Conservation (phyloP, 1,284 basidiomycete species). For the Jaminaea rosea region DNA sequence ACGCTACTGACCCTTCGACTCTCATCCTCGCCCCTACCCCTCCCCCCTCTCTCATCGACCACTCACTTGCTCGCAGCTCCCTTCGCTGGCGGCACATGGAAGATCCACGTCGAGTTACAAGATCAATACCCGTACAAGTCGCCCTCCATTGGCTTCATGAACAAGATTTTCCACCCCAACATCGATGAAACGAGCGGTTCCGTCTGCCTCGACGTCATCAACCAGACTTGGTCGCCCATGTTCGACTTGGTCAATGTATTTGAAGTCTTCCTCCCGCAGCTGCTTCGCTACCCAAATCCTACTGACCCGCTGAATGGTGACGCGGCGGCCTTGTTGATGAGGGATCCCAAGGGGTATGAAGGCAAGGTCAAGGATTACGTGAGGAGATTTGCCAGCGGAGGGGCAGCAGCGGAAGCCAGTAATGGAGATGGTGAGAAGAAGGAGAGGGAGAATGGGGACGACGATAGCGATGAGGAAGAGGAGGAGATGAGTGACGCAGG, state of each 20-base stretch:
- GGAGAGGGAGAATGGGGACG: slow-evolving; percentile 13
- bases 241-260: slow-evolving; percentile 97
- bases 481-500: slow-evolving; percentile 43
- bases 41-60: no score
- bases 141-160: slow-evolving; percentile 98
- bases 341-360: slow-evolving; percentile 68
- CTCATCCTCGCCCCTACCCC: neutral
- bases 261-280: slow-evolving; percentile 92
- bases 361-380: slow-evolving; percentile 38
- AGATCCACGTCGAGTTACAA: slow-evolving; percentile 97
- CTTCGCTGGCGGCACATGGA: slow-evolving; percentile 92
- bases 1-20: neutral
- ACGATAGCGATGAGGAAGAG: slow-evolving; percentile 25
- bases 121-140: slow-evolving; percentile 99
- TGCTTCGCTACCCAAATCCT: slow-evolving; percentile 93
- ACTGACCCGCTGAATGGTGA: slow-evolving; percentile 96
- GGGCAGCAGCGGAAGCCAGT: slow-evolving; percentile 10
- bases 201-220: slow-evolving; percentile 41
- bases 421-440: slow-evolving; percentile 4
- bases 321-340: slow-evolving; percentile 89
- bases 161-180: slow-evolving; percentile 99
- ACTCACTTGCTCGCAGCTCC: no score
- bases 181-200: slow-evolving; percentile 71
- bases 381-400: slow-evolving; percentile 25
- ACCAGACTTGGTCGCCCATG: slow-evolving; percentile 38